These are phyloP conservation scores for Aspergillus tamarii DNA, from an alignment of 2,329 filamentous ascomycete species.

Conservation along the genomic window DNA sequence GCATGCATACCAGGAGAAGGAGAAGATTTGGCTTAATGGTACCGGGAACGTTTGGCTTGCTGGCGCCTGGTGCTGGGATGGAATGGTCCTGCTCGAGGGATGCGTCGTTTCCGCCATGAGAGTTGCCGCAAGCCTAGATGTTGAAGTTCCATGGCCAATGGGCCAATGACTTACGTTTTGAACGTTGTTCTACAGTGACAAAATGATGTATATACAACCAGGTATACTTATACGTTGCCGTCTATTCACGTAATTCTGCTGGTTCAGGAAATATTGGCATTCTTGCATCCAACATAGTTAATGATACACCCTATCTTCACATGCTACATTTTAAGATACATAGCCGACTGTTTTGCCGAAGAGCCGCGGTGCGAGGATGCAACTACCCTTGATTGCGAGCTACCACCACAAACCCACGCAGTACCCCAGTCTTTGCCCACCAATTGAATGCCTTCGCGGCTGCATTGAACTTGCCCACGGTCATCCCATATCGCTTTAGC, in stretches of 20 bases:
- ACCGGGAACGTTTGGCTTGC: conserved; percentile 58
- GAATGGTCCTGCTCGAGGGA: conserved; percentile 65
- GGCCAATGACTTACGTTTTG: neutral
- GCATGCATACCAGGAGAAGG: neutral
- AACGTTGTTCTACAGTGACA: neutral
- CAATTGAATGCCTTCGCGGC: conserved; percentile 44
- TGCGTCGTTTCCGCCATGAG: conserved; percentile 63
- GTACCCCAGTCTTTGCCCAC: conserved; percentile 44
- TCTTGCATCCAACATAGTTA: neutral
- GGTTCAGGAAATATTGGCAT: neutral
- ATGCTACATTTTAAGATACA: neutral
- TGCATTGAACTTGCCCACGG: conserved; percentile 39
- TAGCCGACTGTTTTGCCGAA: neutral
- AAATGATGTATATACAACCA: neutral
- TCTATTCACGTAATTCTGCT: neutral
- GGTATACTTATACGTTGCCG: neutral
- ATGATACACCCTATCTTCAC: neutral
- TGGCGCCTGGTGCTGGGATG: conserved; percentile 68
- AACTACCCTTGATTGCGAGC: conserved; percentile 25
- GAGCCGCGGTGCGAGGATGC: neutral
- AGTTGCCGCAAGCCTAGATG: conserved; percentile 57
- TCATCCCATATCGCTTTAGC: conserved; percentile 39
- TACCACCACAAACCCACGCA: conserved; percentile 46
- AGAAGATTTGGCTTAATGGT: conserved; percentile 55
- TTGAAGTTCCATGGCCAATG: conserved; percentile 43